Evolutionary conservation across 208 protist genomes (phyloP), one percentile per base, ranked within the genome.

Genomic region (Trypanosoma vivax): DNA sequence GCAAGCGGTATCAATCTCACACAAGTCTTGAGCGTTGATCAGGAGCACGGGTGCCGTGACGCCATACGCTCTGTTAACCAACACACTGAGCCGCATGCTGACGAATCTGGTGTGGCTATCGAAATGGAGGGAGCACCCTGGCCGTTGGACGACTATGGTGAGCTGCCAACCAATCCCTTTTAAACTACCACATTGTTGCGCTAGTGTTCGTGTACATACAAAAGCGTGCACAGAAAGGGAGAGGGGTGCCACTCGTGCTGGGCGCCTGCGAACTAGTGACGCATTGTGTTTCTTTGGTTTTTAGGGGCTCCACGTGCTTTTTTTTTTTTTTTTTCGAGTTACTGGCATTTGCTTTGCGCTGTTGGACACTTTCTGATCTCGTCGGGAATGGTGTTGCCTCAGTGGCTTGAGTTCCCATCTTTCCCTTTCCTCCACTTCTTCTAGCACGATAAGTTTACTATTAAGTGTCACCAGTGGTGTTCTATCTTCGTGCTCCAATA

Each of bases 251-350:
- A n/a, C 25, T 37, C 43, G 49, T n/a, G 11, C 18, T 39, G 14
- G 35, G 40, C 14, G 27, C 18, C 1, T 29, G 34, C 28, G 25
- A 61, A 63, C 40, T 49, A 37, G 38, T 70, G 42, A 54, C 25
- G 39, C 16, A 30, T 10, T 49, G 30, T 46, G 2, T 33, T 50
- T 60, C n/a, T n/a, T 21, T 21, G 23, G 19, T 28, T 2, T 38
- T 39, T 31, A 33, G 18, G 13, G 5, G 27, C 16, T 38, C 43
- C 42, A 31, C 23, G 47, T 47, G 47, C 33, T 55, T 30, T 28
- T 24, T 56, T 56, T 35, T 54, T 43, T 50, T 42, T 41, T 34
- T 38, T 23, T 25, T 59, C 9, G 57, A n/a, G 27, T 46, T 65
- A 27, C 50, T n/a, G n/a, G n/a, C n/a, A n/a, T n/a, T n/a, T n/a